These are phyloP conservation scores for Thelephora terrestris DNA, from an alignment of 1,284 basidiomycete genomes.

Conservation along the genomic window DNA sequence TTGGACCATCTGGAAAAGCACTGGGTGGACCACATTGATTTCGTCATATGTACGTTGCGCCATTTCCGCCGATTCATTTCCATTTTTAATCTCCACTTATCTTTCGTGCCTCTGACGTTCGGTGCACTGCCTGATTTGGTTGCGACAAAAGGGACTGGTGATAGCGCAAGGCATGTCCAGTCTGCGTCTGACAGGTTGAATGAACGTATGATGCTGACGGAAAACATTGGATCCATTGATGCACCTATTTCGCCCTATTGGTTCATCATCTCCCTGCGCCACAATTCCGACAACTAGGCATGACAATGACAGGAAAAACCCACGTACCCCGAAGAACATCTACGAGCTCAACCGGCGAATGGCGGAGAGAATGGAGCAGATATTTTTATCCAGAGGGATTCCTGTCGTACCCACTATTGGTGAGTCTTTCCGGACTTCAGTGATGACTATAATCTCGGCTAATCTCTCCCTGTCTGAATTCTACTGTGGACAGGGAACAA, in stretches of 20 bases:
- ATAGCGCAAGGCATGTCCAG: conserved; percentile 66
- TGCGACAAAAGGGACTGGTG: conserved; percentile 70
- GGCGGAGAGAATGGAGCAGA: conserved; percentile 57
- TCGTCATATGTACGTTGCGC: conserved; percentile 65
- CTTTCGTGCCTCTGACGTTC: neutral
- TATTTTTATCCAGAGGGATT: conserved; percentile 62
- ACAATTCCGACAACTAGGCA: conserved; percentile 41
- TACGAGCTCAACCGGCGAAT: conserved; percentile 66
- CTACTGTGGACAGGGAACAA: conserved; percentile 54
- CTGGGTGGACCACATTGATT: conserved; percentile 82
- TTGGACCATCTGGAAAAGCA: conserved; percentile 74
- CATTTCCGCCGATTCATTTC: neutral
- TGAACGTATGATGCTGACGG: too few species aligned
- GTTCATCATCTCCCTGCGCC: neutral
- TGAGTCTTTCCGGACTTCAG: conserved; percentile 18
- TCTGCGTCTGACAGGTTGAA: neutral
- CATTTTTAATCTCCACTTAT: neutral
- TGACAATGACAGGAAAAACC: conserved; percentile 76
- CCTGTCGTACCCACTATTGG: conserved; percentile 82
- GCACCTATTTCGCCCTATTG: neutral
- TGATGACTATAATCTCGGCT: too few species aligned
- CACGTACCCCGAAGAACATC: conserved; percentile 78
- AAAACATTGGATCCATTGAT: neutral
- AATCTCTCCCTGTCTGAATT: too few species aligned
- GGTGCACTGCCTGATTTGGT: too few species aligned